Evolutionary conservation across 1,284 basidiomycete species (phyloP), one percentile per base, ranked within the genome.

Genomic region (Rhodotorula sp.): DNA sequence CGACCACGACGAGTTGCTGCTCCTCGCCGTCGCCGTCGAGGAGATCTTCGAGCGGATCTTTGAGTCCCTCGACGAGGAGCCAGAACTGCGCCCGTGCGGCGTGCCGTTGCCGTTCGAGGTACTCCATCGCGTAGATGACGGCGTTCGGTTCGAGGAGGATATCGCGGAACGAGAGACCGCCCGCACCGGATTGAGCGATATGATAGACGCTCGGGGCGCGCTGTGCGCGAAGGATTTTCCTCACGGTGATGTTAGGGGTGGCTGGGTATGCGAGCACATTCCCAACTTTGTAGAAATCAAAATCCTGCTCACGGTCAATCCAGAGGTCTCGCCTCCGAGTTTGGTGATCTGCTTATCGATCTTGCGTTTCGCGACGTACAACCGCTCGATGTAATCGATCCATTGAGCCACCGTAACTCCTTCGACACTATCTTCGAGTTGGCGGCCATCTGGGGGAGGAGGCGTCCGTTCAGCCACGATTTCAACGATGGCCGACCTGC

Each of bases 61-160:
- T 98, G 85, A 98, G 95, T 63, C 92, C 93, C 81, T 98, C 93
- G 1, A 98, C 92, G 0, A 93, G 92, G 4, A 98, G 84, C 95
- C 95, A 98, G 82, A 97, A 99, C 76, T 97, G 95, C 3, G 97
- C 91, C 5, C 93, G 86, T 15, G 92, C 80, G 21, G 93, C 90
- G 45, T 91, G 88, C 68, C 88, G 86, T 4, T 91, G 87, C 12
- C 95, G 87, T 76, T 98, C 95, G 92, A 97, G 95, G 79, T 92
- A 95, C 82, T 99, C 95, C 88, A 97, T 95, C 83, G 95, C 93
- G 80, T 95, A 95, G 2, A 91, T 93, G 1, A 98, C 85, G 0
- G 93, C 92, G 45, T 88, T 90, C 0, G 94, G 92, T 76, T 93
- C 93, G 49, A 88, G 85, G 1, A 98, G 87, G 56, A 97, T 86